Conservation (phyloP, 2,329 filamentous ascomycete species). For the Aspergillus persii region DNA sequence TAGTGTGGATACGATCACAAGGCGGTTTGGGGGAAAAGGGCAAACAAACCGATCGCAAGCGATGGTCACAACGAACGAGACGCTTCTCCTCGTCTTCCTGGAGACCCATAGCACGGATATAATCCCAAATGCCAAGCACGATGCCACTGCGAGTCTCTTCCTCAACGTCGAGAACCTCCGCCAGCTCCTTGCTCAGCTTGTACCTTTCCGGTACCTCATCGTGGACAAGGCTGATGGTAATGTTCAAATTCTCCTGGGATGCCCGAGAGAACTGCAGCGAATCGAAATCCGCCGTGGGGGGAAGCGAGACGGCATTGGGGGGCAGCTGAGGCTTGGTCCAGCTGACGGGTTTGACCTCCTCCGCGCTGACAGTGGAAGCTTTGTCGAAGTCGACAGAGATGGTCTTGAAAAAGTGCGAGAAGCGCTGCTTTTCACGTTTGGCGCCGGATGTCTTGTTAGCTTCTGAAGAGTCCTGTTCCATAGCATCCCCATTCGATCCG, state of each 20-base stretch:
- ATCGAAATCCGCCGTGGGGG: constrained; percentile 77
- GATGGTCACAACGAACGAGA: constrained; percentile 84
- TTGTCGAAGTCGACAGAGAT: constrained; percentile 54
- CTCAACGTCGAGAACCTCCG: constrained; percentile 79
- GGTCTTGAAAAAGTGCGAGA: constrained; percentile 52
- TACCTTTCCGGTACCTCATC: constrained; percentile 86
- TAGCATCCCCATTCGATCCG: constrained; percentile 46
- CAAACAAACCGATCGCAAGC: constrained; percentile 67
- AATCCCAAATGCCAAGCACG: constrained; percentile 92
- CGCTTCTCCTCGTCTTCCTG: constrained; percentile 95
- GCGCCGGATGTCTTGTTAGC: constrained; percentile 25
- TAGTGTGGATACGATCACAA: background rate
- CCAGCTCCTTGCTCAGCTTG: constrained; percentile 72
- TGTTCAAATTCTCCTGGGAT: constrained; percentile 87
- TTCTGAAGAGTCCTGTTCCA: constrained; percentile 59
- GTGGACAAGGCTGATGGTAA: constrained; percentile 79
- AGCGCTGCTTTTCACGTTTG: constrained; percentile 38
- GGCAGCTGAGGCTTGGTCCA: constrained; percentile 76
- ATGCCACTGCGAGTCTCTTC: constrained; percentile 86
- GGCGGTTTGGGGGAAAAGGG: background rate
- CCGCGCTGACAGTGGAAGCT: constrained; percentile 37
- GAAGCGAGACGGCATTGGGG: constrained; percentile 51
- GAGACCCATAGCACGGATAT: constrained; percentile 78
- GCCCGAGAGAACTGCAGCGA: constrained; percentile 87
- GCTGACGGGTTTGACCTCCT: constrained; percentile 58